A percentile compares a stretch with the other conserved stretches of the same genome.
phyloP scores from a whole-genome alignment of 2,329 filamentous ascomycete species.

The Rutstroemia sp. region DNA sequence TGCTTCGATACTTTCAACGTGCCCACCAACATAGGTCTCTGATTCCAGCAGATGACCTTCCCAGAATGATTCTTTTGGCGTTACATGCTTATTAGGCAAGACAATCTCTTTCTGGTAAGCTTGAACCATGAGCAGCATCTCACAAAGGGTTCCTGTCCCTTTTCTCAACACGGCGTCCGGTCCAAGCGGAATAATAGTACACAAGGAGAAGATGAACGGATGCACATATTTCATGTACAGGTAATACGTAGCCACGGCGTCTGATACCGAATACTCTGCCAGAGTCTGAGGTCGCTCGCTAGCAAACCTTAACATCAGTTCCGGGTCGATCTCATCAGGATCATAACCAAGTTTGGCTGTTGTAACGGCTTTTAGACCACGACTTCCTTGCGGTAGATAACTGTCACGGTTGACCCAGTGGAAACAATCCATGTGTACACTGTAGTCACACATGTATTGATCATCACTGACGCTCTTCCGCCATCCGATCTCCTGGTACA shows the following conservation, averaged over 20 bases:
- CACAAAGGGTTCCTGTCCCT: constrained; percentile 95
- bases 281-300: constrained; percentile 86
- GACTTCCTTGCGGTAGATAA: constrained; percentile 93
- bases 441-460: constrained; percentile 92
- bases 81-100: constrained; percentile 90
- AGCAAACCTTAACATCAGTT: constrained; percentile 92
- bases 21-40: constrained; percentile 95
- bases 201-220: constrained; percentile 97
- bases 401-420: constrained; percentile 99
- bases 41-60: constrained; percentile 94
- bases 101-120: constrained; percentile 89
- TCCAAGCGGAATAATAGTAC: constrained; percentile 88
- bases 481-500: constrained; percentile 98
- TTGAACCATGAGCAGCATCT: constrained; percentile 99
- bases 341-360: constrained; percentile 98
- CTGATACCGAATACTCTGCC: constrained; percentile 96
- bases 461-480: constrained; percentile 82
- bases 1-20: constrained; percentile 98
- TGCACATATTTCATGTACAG: constrained; percentile 99
- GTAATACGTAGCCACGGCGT: constrained; percentile 97
- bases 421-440: constrained; percentile 98
- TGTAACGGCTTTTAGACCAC: constrained; percentile 94
- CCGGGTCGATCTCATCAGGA: constrained; percentile 93
- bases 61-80: constrained; percentile 89
- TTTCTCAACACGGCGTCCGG: constrained; percentile 91